Evolutionary conservation across 192 early-diverging fungal species (phyloP), one percentile per base, ranked within the genome.

Genomic region (Podila minutissima): DNA sequence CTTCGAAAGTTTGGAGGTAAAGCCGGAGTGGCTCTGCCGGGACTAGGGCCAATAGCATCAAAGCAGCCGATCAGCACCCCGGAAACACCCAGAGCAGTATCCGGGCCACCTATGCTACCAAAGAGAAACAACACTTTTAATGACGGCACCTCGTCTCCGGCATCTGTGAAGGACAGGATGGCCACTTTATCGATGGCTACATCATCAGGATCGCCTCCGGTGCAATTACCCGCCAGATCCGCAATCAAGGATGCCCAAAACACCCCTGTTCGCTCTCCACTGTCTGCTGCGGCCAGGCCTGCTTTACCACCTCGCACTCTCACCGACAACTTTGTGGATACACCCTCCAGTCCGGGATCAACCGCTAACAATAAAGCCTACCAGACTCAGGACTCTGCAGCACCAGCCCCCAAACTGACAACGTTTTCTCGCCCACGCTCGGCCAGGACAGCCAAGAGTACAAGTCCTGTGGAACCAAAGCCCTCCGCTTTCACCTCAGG

Each of bases 351-450:
- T 32, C 20, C 64, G 17, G 50, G 37, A 29, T 8, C 26, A 60
- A 32, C 49, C 19, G 11, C 49, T 6, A 22, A 53, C 9, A 61
- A 79, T 10, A 59, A 78, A 24, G 46, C 41, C 11, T 69, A 69
- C 35, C 77, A 81, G 32, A 48, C 66, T 32, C 62, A 64, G 62
- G 71, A 73, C 65, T 63, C 77, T 0, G 32, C 61, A 12, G 77
- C 59, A 31, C 77, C 77, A 10, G 71, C 64, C 22, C 77, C 77
- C 13, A 81, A 73, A 57, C 58, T 81, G 59, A 67, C 84, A 11
- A 66, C 83, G 28, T 83, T 83, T 60, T 65, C 84, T 22, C 59
- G 83, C 58, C 74, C 86, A 1, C 76, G 84, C 26, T 83, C 86
- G 31, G 76, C 75, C 29, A 87, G 86, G 51, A 84, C 86, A 26